Evolutionary conservation across 1,284 basidiomycete genomes (phyloP).

Genomic region (Irpex rosettiformis): DNA sequence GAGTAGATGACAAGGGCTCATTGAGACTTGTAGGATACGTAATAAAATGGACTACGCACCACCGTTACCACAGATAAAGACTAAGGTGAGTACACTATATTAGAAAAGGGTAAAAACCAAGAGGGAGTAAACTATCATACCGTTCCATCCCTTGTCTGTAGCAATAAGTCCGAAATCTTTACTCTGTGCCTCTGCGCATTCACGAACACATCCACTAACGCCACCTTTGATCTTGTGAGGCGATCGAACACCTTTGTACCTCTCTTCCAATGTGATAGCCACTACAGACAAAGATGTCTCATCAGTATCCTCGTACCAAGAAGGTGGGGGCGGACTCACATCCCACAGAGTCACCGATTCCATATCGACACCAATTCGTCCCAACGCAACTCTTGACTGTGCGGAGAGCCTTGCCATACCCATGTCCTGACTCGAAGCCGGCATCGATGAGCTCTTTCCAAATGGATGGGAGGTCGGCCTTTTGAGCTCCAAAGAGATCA

Average conservation of each 20-base stretch:
- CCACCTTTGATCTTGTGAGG: constrained; percentile 82
- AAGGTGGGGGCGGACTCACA: constrained; percentile 23
- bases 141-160: constrained; percentile 76
- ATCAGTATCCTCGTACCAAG: not conserved
- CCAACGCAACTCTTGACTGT: constrained; percentile 62
- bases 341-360: constrained; percentile 74
- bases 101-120: no score
- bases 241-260: constrained; percentile 69
- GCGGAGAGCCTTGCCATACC: constrained; percentile 57
- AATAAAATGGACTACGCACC: constrained; percentile 29
- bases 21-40: not conserved
- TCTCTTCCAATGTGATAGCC: constrained; percentile 69
- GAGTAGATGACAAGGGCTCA: no score
- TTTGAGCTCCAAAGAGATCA: constrained; percentile 73
- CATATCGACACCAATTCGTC: constrained; percentile 71
- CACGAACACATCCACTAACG: constrained; percentile 73
- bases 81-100: constrained; percentile 29
- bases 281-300: constrained; percentile 26
- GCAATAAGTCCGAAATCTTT: constrained; percentile 81
- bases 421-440: constrained; percentile 77
- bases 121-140: constrained; percentile 27
- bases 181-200: constrained; percentile 74
- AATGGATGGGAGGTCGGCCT: constrained; percentile 73
- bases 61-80: constrained; percentile 75
- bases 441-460: constrained; percentile 68